Evolutionary conservation across 768 basidiomycete genomes (phyloP), one percentile per base, ranked within the genome.

Genomic region (Lactarius trivialis): DNA sequence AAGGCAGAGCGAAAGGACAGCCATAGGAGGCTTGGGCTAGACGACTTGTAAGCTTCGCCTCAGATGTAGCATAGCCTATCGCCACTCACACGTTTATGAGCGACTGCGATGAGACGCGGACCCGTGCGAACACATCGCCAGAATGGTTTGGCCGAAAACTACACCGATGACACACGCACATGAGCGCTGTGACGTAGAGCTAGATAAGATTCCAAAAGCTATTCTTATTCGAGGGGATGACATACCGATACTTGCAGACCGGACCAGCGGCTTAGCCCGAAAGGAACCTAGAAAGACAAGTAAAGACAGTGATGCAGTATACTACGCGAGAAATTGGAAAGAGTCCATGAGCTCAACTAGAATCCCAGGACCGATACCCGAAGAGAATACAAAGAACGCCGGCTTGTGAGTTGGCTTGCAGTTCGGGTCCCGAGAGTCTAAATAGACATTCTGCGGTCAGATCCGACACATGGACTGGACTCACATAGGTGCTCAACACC

Each of bases 281-380:
- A 19, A 37, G 45, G 19, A 55, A 43, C 57, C 55, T 39, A 43
- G 28, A n/a, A 55, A 52, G 32, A 53, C 55, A 24, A 57, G 32
- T 45, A 62, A 58, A 45, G 43, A 54, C 50, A 57, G 56, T 58
- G 51, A 63, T 54, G 33, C 28, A 1, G 33, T 51, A 58, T 53
- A 32, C 34, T 4, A 15, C 37, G 51, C 51, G 33, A 58, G 36
- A 58, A 17, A 19, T 7, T 32, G 5, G 26, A 62, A 62, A 62
- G 56, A 62, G 61, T 62, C 56, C 56, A 53, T 19, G 56, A 53
- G 61, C 61, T 58, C 56, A 58, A 12, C 61, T 57, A n/a, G 15
- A 49, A 7, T 28, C 19, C 32, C 37, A 51, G 24, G 51, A 56
- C 28, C 49, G 34, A 54, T 21, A 30, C 7, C 8, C 21, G 51